These are phyloP conservation scores for Pichia occidentalis DNA, from an alignment of 805 yeast species.

Conservation along the genomic window DNA sequence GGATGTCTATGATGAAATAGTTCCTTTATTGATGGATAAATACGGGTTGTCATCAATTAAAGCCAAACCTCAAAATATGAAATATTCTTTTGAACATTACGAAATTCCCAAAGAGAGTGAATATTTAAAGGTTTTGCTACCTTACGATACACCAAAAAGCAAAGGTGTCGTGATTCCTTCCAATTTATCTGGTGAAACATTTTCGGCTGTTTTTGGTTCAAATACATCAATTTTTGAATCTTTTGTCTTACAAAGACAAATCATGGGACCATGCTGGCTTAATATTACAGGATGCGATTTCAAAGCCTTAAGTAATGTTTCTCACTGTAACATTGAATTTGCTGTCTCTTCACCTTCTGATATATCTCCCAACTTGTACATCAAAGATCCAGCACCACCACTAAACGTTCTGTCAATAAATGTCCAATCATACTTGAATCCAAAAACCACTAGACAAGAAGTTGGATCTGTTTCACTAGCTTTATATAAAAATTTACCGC, in stretches of 20 bases:
- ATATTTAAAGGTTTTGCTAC: constrained; percentile 71
- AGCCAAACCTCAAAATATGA: constrained; percentile 65
- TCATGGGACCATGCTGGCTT: constrained; percentile 99
- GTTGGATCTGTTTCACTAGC: constrained; percentile 78
- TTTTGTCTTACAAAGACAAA: constrained; percentile 70
- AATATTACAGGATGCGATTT: constrained; percentile 63
- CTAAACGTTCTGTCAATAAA: constrained; percentile 69
- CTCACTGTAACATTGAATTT: constrained; percentile 79
- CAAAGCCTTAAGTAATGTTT: constrained; percentile 48
- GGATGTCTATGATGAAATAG: constrained; percentile 75
- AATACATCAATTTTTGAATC: constrained; percentile 71
- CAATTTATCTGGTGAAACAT: constrained; percentile 68
- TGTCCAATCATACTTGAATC: constrained; percentile 74
- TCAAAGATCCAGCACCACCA: constrained; percentile 48
- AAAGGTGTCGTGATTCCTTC: constrained; percentile 46
- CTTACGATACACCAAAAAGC: constrained; percentile 59
- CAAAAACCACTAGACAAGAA: constrained; percentile 74
- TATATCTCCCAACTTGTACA: constrained; percentile 39
- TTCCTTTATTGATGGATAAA: constrained; percentile 55
- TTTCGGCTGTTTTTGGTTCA: constrained; percentile 73
- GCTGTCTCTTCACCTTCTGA: constrained; percentile 43
- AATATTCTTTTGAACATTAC: constrained; percentile 83
- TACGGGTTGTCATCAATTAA: constrained; percentile 56
- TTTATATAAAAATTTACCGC: constrained; percentile 59
- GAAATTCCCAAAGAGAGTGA: constrained; percentile 75